Base-by-base conservation (phyloP, 257 asterid genomes). In the Ehretia macrophylla region DNA sequence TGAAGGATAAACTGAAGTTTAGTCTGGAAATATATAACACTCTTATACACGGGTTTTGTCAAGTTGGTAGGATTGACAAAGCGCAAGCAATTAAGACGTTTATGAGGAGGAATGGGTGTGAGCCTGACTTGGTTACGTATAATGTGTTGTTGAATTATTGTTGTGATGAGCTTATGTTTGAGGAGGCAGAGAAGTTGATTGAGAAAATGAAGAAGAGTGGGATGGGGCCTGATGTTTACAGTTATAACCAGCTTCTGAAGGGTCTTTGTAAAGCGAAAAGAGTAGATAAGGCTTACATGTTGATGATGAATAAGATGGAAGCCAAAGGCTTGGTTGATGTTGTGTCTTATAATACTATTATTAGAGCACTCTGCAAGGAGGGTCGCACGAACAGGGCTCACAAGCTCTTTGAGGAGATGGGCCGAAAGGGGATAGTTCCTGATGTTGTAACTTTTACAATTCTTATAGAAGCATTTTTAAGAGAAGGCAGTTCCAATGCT, bases 31-130 rank as follows among this genome's bases (percentile, higher is more conserved):
- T 89, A 42, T 89, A 83, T 51, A 89, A 89, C 67, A 77, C 74
- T 39, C 91, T 89, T 58, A 85, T 93, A 63, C 69, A 83, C 59
- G 97, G 94, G 56, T 93, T 83, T 77, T 93, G 96, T 78, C 79
- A 79, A 54, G 67, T 76, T 35, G 95, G 96, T 60, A 86, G 91
- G 81, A 78, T 93, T 67, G 95, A 93, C 53, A 89, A 87, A 79
- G 99, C 97, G 8, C 82, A 78, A 61, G 83, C 88, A 19, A 80
- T 90, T 14, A 93, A 86, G 74, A 65, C 67, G 35, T 93, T 75
- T 69, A 93, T 93, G 99, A 81, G 71, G 75, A 79, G 72, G 66
- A 86, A 86, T 56, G 97, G 97, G 46, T 86, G 96, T 65, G 86
- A 83, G 59, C 96, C 97, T 1, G 97, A 93, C 62, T 65, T 85